Conservation (phyloP, 176 grass and related monocot genomes). For the Miscanthus lutarioriparius region DNA sequence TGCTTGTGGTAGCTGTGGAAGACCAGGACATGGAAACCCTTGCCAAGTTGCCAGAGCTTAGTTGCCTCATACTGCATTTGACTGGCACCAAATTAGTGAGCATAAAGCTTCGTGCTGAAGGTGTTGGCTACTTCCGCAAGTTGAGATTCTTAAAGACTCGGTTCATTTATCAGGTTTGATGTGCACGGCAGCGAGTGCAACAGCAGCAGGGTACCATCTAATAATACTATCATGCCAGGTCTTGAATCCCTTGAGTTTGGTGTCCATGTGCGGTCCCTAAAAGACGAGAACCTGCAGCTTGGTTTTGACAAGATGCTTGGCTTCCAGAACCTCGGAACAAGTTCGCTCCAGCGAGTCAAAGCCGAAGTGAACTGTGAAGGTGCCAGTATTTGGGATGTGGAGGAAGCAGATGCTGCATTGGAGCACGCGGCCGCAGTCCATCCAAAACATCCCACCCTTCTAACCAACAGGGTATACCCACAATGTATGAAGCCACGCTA, state of each 20-base stretch:
- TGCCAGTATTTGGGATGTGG: not conserved
- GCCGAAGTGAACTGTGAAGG: accelerated
- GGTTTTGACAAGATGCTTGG: not conserved
- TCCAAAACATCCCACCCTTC: not conserved
- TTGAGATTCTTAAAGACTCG: not conserved
- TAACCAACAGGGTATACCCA: accelerated
- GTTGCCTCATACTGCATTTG: accelerated
- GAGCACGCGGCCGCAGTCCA: not conserved
- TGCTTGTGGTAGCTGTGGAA: not conserved
- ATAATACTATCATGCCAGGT: not conserved
- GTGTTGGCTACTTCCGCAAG: not conserved
- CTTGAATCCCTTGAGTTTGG: not conserved
- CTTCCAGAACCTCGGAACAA: not conserved
- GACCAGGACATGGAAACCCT: not conserved
- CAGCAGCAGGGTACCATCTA: not conserved
- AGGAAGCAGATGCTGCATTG: not conserved
- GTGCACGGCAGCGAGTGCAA: too few species aligned
- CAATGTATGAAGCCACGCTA: not conserved
- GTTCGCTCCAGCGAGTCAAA: not conserved
- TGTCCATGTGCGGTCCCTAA: not conserved
- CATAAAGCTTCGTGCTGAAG: not conserved
- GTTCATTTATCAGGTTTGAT: not conserved
- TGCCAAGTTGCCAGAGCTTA: not conserved
- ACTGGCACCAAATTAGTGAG: not conserved
- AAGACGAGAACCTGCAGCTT: not conserved